Evolutionary conservation across 352 stramenopile genomes (phyloP).

Genomic region (Phytopythium boreale): DNA sequence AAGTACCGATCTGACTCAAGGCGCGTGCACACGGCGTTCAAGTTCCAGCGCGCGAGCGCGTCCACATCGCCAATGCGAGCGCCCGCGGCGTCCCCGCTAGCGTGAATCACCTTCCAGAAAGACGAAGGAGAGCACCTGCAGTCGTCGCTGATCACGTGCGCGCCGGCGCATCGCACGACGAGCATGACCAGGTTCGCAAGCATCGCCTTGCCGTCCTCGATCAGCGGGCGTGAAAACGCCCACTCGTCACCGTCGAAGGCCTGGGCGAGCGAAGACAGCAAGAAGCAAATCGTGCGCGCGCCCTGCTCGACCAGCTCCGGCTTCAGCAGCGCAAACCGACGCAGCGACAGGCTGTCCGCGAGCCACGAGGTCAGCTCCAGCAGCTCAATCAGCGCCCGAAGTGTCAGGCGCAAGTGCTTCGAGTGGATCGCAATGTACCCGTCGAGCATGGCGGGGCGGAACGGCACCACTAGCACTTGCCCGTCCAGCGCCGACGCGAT

Average conservation of each 20-base stretch:
- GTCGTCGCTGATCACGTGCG: constrained; percentile 13
- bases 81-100: constrained; percentile 42
- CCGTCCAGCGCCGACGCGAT: constrained; percentile 39
- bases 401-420: constrained; percentile 63
- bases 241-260: constrained; percentile 41
- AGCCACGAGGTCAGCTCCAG: constrained; percentile 69
- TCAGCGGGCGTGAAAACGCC: constrained; percentile 45
- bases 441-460: constrained; percentile 54
- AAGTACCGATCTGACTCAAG: constrained; percentile 60
- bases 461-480: constrained; percentile 34
- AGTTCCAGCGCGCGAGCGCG: constrained; percentile 50
- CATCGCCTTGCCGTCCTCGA: constrained; percentile 54
- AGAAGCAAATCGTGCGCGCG: constrained; percentile 59
- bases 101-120: constrained; percentile 59
- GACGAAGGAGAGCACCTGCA: constrained; percentile 43
- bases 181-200: constrained; percentile 62
- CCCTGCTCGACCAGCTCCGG: constrained; percentile 60
- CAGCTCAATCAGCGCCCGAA: constrained; percentile 60
- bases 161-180: constrained; percentile 44
- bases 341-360: constrained; percentile 27
- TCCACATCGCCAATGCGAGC: constrained; percentile 64
- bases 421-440: constrained; percentile 65
- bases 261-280: constrained; percentile 41
- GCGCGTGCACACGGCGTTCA: constrained; percentile 48
- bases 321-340: constrained; percentile 37